These are phyloP conservation scores for Lentinus tigrinus DNA, from an alignment of 768 basidiomycete genomes.

Conservation along the genomic window DNA sequence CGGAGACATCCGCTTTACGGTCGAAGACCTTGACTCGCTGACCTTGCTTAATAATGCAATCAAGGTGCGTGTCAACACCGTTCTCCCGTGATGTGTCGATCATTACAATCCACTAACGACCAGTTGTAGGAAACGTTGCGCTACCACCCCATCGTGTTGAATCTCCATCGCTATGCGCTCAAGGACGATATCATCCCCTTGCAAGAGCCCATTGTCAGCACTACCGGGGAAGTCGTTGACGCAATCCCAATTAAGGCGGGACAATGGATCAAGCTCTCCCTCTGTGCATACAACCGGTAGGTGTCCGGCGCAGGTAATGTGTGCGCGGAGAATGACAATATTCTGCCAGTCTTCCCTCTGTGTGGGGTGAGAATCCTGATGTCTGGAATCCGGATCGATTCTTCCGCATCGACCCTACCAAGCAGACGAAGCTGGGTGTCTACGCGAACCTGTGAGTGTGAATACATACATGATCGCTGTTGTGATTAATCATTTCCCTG, in stretches of 20 bases:
- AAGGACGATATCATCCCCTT: slow-evolving; percentile 35
- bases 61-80: slow-evolving; percentile 23
- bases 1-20: slow-evolving; percentile 7
- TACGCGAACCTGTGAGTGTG: background rate
- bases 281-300: slow-evolving; percentile 31
- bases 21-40: slow-evolving; percentile 3
- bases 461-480: too few species aligned
- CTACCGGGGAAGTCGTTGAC: slow-evolving; percentile 23
- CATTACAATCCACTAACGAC: too few species aligned
- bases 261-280: slow-evolving; percentile 1
- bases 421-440: slow-evolving; percentile 19
- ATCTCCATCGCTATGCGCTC: slow-evolving; percentile 15
- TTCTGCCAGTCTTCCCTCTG: slow-evolving; percentile 10
- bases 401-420: background rate
- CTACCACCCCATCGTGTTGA: slow-evolving; percentile 16
- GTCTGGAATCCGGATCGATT: slow-evolving; percentile 26
- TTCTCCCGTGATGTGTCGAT: background rate
- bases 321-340: background rate
- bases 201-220: slow-evolving; percentile 26
- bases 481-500: background rate
- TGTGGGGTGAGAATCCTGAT: slow-evolving; percentile 29
- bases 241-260: slow-evolving; percentile 38
- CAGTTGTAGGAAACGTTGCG: slow-evolving; percentile 18
- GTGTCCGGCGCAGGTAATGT: background rate
- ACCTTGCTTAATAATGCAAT: background rate